Conservation (phyloP, 495 filamentous ascomycete species). For the Clohesyomyces aquaticus region DNA sequence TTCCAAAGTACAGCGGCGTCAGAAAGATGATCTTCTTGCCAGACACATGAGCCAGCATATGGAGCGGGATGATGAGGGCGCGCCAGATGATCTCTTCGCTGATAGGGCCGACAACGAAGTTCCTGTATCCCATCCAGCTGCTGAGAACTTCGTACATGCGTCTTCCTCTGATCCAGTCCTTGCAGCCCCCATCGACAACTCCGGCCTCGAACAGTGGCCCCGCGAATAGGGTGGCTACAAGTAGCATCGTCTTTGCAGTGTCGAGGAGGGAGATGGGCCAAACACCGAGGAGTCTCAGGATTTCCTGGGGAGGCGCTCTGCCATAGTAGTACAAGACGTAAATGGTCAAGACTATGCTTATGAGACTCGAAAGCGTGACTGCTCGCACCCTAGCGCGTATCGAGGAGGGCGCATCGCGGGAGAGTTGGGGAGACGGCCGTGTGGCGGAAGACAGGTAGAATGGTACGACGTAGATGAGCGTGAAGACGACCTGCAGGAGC, state of each 20-base stretch:
- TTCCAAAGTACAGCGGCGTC: conserved; percentile 88
- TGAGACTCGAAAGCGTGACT: conserved; percentile 70
- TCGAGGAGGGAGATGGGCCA: conserved; percentile 72
- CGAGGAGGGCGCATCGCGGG: conserved; percentile 85
- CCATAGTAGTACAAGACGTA: conserved; percentile 59
- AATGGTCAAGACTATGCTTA: conserved; percentile 63
- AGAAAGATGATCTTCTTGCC: conserved; percentile 69
- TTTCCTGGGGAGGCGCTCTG: conserved; percentile 53
- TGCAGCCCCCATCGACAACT: conserved; percentile 72
- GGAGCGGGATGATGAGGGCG: conserved; percentile 77
- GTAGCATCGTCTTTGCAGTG: conserved; percentile 58
- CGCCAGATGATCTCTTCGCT: conserved; percentile 96
- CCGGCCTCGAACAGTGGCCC: conserved; percentile 82
- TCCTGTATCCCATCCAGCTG: conserved; percentile 61
- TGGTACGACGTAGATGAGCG: conserved; percentile 82
- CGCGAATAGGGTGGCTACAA: conserved; percentile 79
- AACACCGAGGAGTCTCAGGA: conserved; percentile 70
- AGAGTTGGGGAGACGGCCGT: conserved; percentile 77
- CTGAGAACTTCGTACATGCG: conserved; percentile 34
- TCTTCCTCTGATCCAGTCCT: conserved; percentile 58
- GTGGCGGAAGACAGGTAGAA: conserved; percentile 84
- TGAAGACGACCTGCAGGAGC: conserved; percentile 66
- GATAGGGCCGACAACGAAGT: conserved; percentile 72
- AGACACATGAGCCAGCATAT: conserved; percentile 64
- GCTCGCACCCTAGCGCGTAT: conserved; percentile 83